Base-by-base conservation (phyloP, 1,284 basidiomycete species). In the Pseudozyma sp. region DNA sequence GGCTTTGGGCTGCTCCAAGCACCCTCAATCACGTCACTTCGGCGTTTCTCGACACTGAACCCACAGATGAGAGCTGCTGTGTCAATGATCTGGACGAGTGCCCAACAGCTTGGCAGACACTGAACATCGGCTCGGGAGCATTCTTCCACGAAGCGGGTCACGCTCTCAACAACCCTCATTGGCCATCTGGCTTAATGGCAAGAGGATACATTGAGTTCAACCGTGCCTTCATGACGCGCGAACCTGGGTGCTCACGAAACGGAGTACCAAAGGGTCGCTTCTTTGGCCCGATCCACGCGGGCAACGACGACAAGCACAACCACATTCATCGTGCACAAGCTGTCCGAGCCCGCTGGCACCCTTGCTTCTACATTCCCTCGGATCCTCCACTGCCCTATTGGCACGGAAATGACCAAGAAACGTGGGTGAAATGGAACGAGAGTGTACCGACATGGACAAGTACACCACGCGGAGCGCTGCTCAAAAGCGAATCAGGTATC, bases 181-280 rank as follows among this genome's bases (percentile, higher is more conserved):
- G 68, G 63, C 76, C 72, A 0, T 44, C 53, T 5, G 78, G 78
- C 5, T 39, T 79, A 13, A 79, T 79, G 78, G 54, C 65, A 3
- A 39, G 78, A 4, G 78, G 78, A 5, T 79, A 79, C 38, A 53
- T 70, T 6, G 78, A 79, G 44, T 79, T 65, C 56, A 73, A 76
- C 43, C 65, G 78, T 0, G 76, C 76, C 8, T 79, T 79, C 47
- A 79, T 73, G 78, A 79, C 78, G 10, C 63, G 76, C 5, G 77
- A 78, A 34, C 69, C 70, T 1, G 60, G 58, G 0, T 68, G 58
- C 43, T 21, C 5, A 12, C 59, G 63, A 34, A 68, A 61, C 21
- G 55, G 58, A 12, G 45, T 60, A 6, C 21, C 52, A 34, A 13
- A 36, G 9, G 51, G 51, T 19, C 52, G 50, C 14, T 55, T 58